Conservation (phyloP, 2,329 filamentous ascomycete genomes). For the Sordariomycetes sp. region DNA sequence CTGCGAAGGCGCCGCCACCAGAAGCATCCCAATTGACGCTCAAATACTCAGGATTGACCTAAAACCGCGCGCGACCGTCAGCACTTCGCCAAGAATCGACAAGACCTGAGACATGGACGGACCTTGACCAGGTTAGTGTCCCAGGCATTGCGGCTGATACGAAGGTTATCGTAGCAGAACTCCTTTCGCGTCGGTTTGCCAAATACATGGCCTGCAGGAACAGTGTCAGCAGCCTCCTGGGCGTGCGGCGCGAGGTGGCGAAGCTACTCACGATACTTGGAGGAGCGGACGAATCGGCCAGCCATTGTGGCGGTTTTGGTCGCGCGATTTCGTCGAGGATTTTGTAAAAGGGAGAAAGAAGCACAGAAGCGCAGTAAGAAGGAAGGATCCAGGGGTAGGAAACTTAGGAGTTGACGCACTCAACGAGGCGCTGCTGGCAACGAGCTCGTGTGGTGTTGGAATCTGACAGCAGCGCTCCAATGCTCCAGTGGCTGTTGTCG, state of each 20-base stretch:
- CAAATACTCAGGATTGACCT: conserved; percentile 93
- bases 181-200: conserved; percentile 94
- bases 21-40: conserved; percentile 98
- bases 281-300: conserved; percentile 58
- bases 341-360: conserved; percentile 6
- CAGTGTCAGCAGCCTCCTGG: conserved; percentile 13
- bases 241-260: conserved; percentile 9
- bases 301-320: conserved; percentile 40
- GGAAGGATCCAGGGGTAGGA: too few relatives aligned
- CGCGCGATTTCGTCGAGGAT: too few relatives aligned
- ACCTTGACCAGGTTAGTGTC: conserved; percentile 98
- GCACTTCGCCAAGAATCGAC: not conserved
- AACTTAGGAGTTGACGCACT: too few relatives aligned
- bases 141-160: conserved; percentile 97
- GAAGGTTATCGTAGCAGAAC: conserved; percentile 96
- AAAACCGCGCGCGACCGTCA: not conserved
- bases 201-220: conserved; percentile 80
- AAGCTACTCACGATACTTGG: conserved; percentile 53
- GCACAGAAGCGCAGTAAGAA: too few relatives aligned
- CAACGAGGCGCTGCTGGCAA: conserved; percentile 1
- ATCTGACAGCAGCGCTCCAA: not conserved
- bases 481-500: too few relatives aligned
- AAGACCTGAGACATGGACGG: conserved; percentile 16
- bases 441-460: not conserved
- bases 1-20: conserved; percentile 92